These are phyloP conservation scores for Wickerhamomyces sp. DNA, from an alignment of 1,139 yeast species.

Conservation along the genomic window DNA sequence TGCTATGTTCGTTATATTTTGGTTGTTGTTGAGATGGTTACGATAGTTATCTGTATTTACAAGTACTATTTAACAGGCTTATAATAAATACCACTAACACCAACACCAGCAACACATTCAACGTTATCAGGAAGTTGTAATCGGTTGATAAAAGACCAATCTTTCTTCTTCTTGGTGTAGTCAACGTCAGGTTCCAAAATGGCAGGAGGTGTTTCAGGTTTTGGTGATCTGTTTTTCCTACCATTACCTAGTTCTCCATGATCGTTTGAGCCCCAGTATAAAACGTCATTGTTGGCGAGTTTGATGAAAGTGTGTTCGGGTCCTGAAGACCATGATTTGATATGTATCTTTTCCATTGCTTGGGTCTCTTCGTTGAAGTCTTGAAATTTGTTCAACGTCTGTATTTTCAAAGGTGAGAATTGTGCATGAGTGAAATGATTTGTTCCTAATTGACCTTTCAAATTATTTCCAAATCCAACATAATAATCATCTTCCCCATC, in stretches of 20 bases:
- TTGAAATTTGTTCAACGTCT: slow-evolving; percentile 40
- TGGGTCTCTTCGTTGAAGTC: slow-evolving; percentile 38
- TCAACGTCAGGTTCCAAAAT: slow-evolving; percentile 48
- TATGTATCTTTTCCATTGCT: slow-evolving; percentile 32
- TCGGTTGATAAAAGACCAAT: slow-evolving; percentile 35
- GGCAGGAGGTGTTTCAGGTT: slow-evolving; percentile 52
- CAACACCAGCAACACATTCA: slow-evolving; percentile 58
- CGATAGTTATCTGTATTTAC: too few relatives aligned
- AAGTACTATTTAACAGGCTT: slow-evolving; percentile 1
- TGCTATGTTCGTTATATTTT: slow-evolving; percentile 62
- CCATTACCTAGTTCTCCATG: slow-evolving; percentile 85
- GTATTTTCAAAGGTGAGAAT: slow-evolving; percentile 58
- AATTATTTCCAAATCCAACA: slow-evolving; percentile 77
- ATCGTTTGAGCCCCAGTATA: slow-evolving; percentile 82
- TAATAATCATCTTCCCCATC: slow-evolving; percentile 30
- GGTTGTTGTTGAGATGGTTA: slow-evolving; percentile 63
- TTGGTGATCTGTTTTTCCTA: slow-evolving; percentile 52
- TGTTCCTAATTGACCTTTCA: slow-evolving; percentile 84
- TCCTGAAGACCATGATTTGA: slow-evolving; percentile 57
- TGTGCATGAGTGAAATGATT: slow-evolving; percentile 74
- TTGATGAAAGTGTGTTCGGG: slow-evolving; percentile 62
- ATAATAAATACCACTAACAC: slow-evolving; percentile 63
- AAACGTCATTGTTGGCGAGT: slow-evolving; percentile 58
- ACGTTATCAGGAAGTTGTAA: slow-evolving; percentile 51
- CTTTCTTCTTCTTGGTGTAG: slow-evolving; percentile 27